Evolutionary conservation across 2,329 filamentous ascomycete species (phyloP).

Genomic region (Furcasterigmium sp.): DNA sequence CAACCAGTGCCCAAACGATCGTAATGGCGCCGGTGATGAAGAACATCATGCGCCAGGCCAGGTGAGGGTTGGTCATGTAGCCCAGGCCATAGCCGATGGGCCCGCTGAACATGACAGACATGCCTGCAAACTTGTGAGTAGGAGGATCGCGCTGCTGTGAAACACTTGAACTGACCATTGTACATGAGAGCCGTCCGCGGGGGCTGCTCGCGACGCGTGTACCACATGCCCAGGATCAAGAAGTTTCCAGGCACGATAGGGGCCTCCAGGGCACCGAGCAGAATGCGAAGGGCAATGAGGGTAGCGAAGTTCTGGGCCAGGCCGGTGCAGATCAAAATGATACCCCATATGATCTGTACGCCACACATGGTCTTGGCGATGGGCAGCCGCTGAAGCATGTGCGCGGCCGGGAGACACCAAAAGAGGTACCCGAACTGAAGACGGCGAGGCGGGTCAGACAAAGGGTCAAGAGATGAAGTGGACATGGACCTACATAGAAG

Average conservation of each 20-base stretch:
- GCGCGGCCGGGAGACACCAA: slow-evolving; percentile 24
- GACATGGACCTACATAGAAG: slow-evolving; percentile 16
- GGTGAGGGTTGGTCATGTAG: background rate
- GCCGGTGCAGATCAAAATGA: slow-evolving; percentile 19
- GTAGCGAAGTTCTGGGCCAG: slow-evolving; percentile 19
- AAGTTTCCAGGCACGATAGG: background rate
- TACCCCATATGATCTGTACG: slow-evolving; percentile 19
- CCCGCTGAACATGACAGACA: background rate
- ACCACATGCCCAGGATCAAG: background rate
- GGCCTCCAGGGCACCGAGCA: slow-evolving; percentile 12
- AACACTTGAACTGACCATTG: slow-evolving; percentile 9
- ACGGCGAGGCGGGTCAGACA: background rate
- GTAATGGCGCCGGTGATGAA: background rate
- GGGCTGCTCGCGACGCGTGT: background rate
- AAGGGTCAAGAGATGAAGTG: too few species aligned
- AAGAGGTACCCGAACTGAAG: slow-evolving; percentile 27
- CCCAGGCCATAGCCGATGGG: background rate
- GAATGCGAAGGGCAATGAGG: slow-evolving; percentile 19
- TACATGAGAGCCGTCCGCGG: background rate
- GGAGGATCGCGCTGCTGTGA: too few species aligned
- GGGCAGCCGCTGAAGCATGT: slow-evolving; percentile 25
- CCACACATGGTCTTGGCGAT: slow-evolving; percentile 24
- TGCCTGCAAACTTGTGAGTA: slow-evolving; percentile 13
- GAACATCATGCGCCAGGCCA: background rate
- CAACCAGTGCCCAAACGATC: background rate